Percentiles rank a stretch among this genome's conserved stretches.
Conservation (phyloP, 1,284 basidiomycete species). For the Cutaneotrichosporon cyanovorans region DNA sequence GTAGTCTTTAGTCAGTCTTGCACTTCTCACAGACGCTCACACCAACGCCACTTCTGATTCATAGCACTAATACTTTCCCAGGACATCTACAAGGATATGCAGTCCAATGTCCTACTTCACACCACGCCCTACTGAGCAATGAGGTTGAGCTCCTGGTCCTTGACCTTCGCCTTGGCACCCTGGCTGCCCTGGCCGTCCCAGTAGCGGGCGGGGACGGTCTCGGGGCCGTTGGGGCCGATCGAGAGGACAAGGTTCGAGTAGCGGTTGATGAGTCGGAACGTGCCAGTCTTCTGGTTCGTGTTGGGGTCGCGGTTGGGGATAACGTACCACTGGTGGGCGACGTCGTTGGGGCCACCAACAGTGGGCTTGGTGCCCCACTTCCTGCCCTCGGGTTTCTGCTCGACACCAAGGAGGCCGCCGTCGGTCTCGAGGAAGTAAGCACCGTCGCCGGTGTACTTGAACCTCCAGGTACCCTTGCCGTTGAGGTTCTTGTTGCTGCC, state of each 20-base stretch:
- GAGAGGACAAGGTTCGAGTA: conserved; percentile 7
- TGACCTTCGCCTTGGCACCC: neutral
- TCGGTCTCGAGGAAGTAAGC: conserved; percentile 3
- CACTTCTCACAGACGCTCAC: no score
- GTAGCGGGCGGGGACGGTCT: conserved; percentile 1
- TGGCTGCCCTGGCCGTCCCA: neutral
- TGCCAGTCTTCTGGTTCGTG: neutral
- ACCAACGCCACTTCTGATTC: no score
- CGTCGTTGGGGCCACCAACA: neutral
- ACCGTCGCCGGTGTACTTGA: conserved; percentile 7
- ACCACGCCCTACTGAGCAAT: no score
- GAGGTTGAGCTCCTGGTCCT: neutral
- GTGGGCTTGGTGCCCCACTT: conserved; percentile 2
- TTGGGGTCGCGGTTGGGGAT: conserved; percentile 1
- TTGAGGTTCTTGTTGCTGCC: no score
- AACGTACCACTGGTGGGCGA: conserved; percentile 13
- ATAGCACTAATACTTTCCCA: no score
- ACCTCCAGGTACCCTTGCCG: neutral
- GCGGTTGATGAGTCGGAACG: conserved; percentile 12
- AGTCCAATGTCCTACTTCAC: no score
- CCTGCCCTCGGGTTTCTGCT: conserved; percentile 1
- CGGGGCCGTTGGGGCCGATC: neutral
- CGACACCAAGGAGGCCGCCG: conserved; percentile 1
- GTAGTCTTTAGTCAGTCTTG: no score
- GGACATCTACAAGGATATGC: no score